A percentile compares a stretch with the other conserved stretches of the same genome.
These are phyloP conservation scores for Paramecium sexaurelia DNA, from an alignment of 73 alveolate species.

Conservation along the genomic window DNA sequence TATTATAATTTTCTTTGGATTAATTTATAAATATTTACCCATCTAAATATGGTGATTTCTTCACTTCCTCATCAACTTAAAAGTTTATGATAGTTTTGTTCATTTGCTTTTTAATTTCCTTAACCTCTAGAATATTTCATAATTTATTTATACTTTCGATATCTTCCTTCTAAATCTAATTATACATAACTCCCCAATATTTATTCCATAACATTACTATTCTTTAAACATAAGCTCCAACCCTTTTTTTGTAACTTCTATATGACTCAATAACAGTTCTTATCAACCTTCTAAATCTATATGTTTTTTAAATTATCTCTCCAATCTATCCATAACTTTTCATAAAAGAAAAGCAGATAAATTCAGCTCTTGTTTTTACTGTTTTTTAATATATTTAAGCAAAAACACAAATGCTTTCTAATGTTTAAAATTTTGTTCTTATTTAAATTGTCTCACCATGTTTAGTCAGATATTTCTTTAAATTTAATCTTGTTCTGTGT, in stretches of 20 bases:
- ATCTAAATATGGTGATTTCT: slow-evolving; percentile 51
- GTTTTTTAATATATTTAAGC: neutral
- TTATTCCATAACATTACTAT: slow-evolving; percentile 36
- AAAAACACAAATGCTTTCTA: neutral
- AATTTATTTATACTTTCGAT: neutral
- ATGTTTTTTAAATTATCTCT: slow-evolving; percentile 28
- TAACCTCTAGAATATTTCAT: slow-evolving; percentile 6
- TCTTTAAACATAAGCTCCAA: slow-evolving; percentile 50
- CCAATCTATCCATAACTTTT: slow-evolving; percentile 55
- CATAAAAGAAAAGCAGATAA: neutral
- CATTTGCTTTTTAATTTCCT: slow-evolving; percentile 47
- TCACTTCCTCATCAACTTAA: slow-evolving; percentile 34
- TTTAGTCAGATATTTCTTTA: neutral
- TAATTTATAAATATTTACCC: neutral
- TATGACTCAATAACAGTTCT: slow-evolving; percentile 15
- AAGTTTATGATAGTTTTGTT: slow-evolving; percentile 18
- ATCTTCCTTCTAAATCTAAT: slow-evolving; percentile 33
- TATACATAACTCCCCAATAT: slow-evolving; percentile 44
- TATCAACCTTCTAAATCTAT: slow-evolving; percentile 10
- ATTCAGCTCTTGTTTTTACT: neutral
- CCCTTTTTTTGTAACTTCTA: slow-evolving; percentile 19
- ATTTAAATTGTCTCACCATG: neutral
- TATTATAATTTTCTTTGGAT: neutral
- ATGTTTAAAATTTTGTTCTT: slow-evolving; percentile 11
- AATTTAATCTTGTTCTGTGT: slow-evolving; percentile 35